Evolutionary conservation across 352 stramenopile species (phyloP), one percentile per base, ranked within the genome.

Genomic region (Phytophthora sp.): DNA sequence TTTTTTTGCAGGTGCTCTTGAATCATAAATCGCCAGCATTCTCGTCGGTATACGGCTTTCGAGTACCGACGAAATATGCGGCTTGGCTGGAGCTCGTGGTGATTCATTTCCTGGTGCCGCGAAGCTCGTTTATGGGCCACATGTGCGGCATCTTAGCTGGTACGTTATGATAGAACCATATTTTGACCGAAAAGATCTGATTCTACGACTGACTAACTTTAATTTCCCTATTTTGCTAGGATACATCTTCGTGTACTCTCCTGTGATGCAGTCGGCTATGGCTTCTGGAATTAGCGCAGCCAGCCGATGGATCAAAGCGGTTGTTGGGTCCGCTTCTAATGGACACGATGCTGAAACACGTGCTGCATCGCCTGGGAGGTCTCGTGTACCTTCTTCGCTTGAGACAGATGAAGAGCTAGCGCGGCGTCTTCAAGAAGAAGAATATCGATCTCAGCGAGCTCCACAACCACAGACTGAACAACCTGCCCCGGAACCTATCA

Each of bases 51-150:
- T 85, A 91, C 53, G 83, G 81, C 24, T 86, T 97, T 44, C 68
- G 68, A 38, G 78, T 98, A 21, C 88, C 89, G 11, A 94, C 88
- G 15, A 93, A 95, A 68, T 97, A 96, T 50, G 87, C 85, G 1
- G 79, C 90, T 21, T 97, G 91, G 90, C 71, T 96, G 3, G 91
- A 98, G 60, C 76, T 98, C 7, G 73, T 95, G 11, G 66, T 93
- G n/a, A 94, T 96, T 23, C 86, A 95, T 42, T 58, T 94, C n/a
- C 66, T 97, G 18, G 86, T 95, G 1, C 90, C 81, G 5, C 53
- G 80, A 31, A 77, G 83, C 18, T 96, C 90, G 0, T 95, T 97
- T 53, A 71, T 97, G 26, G 89, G 89, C 8, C 90, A 97, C 70
- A 80, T 96, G 71, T 95, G 87, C 35, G 91, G 91, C 12, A 96